Percentiles rank a stretch among this genome's conserved stretches.
These are phyloP conservation scores for Sclerotinia borealis DNA, from an alignment of 2,329 filamentous ascomycete species.

Conservation along the genomic window DNA sequence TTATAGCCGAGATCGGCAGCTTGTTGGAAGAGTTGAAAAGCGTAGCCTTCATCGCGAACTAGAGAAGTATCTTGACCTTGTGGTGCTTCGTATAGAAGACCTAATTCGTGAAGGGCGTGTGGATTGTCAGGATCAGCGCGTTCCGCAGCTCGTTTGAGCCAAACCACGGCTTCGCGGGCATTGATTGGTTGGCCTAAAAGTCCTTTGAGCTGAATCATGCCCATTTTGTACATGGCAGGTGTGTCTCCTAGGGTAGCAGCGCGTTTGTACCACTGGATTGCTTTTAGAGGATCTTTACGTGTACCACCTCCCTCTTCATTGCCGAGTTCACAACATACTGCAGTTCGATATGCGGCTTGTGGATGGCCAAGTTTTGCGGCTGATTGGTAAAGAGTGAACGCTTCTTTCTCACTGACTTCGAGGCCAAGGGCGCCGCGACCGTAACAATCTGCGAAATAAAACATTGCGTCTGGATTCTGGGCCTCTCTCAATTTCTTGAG, in stretches of 20 bases:
- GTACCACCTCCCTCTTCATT: constrained; percentile 92
- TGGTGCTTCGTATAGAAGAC: constrained; percentile 52
- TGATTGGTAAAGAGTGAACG: constrained; percentile 87
- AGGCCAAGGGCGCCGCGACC: constrained; percentile 75
- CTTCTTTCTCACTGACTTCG: constrained; percentile 81
- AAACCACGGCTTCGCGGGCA: constrained; percentile 77
- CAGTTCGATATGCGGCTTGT: constrained; percentile 84
- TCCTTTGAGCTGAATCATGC: constrained; percentile 91
- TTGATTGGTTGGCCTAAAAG: constrained; percentile 82
- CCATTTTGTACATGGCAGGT: constrained; percentile 96
- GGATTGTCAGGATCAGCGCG: constrained; percentile 84
- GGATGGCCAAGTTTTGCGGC: constrained; percentile 85
- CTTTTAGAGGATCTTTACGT: constrained; percentile 82
- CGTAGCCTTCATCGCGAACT: constrained; percentile 74
- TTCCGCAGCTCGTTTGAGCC: constrained; percentile 91
- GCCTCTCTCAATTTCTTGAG: constrained; percentile 76
- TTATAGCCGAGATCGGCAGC: constrained; percentile 90
- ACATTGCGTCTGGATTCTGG: constrained; percentile 82
- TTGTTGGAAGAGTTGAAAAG: constrained; percentile 74
- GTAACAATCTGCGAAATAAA: constrained; percentile 84
- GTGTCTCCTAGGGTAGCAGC: constrained; percentile 85
- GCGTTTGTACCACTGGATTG: constrained; percentile 96
- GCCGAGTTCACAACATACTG: constrained; percentile 95
- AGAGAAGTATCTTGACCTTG: constrained; percentile 58
- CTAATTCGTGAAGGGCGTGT: constrained; percentile 88